Evolutionary conservation across 495 filamentous ascomycete species (phyloP).

Genomic region (Podospora pseudoanserina): DNA sequence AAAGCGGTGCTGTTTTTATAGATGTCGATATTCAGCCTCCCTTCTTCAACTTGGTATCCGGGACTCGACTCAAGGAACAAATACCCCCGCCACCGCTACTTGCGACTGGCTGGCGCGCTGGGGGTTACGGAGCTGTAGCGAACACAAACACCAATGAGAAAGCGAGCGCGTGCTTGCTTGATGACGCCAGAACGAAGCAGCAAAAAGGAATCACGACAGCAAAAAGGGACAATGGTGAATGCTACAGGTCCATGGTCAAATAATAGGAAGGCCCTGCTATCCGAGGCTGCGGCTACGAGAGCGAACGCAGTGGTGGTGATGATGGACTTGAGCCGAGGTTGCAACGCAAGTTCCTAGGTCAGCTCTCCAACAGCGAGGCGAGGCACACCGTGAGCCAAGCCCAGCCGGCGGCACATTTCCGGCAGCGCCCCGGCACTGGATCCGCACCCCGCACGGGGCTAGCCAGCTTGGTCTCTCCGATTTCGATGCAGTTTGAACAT

Average conservation of each 20-base stretch:
- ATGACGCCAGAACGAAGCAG: conserved; percentile 7
- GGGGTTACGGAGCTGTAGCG: conserved; percentile 11
- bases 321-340: conserved; percentile 8
- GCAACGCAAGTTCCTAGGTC: background rate
- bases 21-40: conserved; percentile 8
- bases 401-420: conserved; percentile 3
- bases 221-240: conserved; percentile 2
- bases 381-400: background rate
- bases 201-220: conserved; percentile 6
- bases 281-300: background rate
- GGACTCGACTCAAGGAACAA: background rate
- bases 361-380: background rate
- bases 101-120: conserved; percentile 12
- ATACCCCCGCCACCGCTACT: conserved; percentile 24
- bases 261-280: too few relatives aligned
- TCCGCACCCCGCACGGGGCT: conserved; percentile 6
- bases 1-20: conserved; percentile 13
- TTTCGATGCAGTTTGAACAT: background rate
- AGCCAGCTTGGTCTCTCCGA: background rate
- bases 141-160: conserved; percentile 16
- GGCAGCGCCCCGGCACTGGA: background rate
- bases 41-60: background rate
- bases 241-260: too few relatives aligned
- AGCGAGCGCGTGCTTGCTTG: background rate
- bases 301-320: background rate